phyloP scores from a whole-genome alignment of 192 early-diverging fungal species.

The Coemansia sp. region DNA sequence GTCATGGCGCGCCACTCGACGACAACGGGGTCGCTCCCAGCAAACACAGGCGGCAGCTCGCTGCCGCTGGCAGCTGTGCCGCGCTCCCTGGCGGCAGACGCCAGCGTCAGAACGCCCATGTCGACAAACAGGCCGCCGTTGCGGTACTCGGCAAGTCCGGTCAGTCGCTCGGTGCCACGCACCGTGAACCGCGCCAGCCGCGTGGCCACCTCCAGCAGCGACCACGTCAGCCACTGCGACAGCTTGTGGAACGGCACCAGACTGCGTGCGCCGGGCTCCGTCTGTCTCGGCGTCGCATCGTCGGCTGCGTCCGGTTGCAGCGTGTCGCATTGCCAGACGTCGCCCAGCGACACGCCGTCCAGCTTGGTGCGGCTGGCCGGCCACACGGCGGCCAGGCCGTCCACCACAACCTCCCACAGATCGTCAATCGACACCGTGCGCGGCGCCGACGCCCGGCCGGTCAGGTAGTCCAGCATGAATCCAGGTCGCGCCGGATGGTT shows the following conservation, averaged over 20 bases:
- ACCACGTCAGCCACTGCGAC: conserved; percentile 95
- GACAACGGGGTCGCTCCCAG: conserved; percentile 76
- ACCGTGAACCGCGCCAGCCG: conserved; percentile 55
- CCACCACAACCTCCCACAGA: conserved; percentile 78
- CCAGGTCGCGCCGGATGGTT: conserved; percentile 69
- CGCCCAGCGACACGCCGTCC: conserved; percentile 78
- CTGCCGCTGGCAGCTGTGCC: conserved; percentile 31
- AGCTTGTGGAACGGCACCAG: conserved; percentile 90
- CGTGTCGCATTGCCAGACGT: conserved; percentile 82
- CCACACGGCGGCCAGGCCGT: conserved; percentile 84
- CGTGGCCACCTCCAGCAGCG: conserved; percentile 78
- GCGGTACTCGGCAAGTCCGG: conserved; percentile 84
- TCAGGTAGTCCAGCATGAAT: conserved; percentile 78
- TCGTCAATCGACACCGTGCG: conserved; percentile 64
- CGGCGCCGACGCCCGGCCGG: conserved; percentile 52
- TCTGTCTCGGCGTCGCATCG: neutral
- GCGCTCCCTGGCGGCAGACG: conserved; percentile 53
- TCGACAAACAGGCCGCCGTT: conserved; percentile 90
- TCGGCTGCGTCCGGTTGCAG: conserved; percentile 19
- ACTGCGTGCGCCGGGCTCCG: conserved; percentile 26
- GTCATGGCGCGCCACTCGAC: conserved; percentile 95
- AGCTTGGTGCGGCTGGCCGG: conserved; percentile 76
- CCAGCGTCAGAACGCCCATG: conserved; percentile 74
- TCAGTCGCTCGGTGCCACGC: conserved; percentile 66
- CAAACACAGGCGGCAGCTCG: conserved; percentile 64